Base-by-base conservation (phyloP, 495 filamentous ascomycete genomes). In the Thozetella sp. region DNA sequence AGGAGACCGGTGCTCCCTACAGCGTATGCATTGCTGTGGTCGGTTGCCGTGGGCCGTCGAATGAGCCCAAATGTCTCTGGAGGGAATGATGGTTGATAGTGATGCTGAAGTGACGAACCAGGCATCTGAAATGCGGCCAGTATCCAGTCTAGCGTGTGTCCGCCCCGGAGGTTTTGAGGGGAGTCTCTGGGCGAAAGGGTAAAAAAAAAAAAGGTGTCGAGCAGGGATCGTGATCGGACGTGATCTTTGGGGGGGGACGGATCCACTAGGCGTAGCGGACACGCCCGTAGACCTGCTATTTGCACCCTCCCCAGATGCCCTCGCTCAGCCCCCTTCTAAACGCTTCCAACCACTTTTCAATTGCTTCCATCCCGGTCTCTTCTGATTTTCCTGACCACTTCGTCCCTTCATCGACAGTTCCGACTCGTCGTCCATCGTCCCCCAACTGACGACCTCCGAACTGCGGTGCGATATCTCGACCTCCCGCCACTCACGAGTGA, bases 301-400 rank as follows among this genome's bases (percentile, higher is more conserved):
- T 20, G 4, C 43, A 48, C 43, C 3, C 43, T n/a, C 43, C 43
- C 12, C 43, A 48, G 20, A 48, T 48, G 43, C 43, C 43, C 43
- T 48, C 43, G 43, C 43, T 48, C 43, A 9, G 43, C 43, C 43
- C 43, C 43, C 43, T n/a, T 17, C 17, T 37, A n/a, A n/a, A n/a
- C n/a, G n/a, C 30, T 48, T 48, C 43, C 43, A 48, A 48, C 43
- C 43, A 48, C 43, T 48, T n/a, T n/a, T 48, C 43, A 48, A 48
- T 48, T 48, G 43, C 43, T 48, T 20, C 43, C 43, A 48, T 48
- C 43, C 43, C 43, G 43, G 43, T 48, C 43, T 48, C 20, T 48
- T 37, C 17, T 6, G 30, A 10, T 3, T 15, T 48, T 48, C 20
- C 43, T 48, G 11, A 48, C 43, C 43, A 48, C 43, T 13, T 19